Percentiles rank a stretch among this genome's conserved stretches.
Conservation (phyloP, 2,329 filamentous ascomycete genomes). For the Trichoderma atrobrunneum region DNA sequence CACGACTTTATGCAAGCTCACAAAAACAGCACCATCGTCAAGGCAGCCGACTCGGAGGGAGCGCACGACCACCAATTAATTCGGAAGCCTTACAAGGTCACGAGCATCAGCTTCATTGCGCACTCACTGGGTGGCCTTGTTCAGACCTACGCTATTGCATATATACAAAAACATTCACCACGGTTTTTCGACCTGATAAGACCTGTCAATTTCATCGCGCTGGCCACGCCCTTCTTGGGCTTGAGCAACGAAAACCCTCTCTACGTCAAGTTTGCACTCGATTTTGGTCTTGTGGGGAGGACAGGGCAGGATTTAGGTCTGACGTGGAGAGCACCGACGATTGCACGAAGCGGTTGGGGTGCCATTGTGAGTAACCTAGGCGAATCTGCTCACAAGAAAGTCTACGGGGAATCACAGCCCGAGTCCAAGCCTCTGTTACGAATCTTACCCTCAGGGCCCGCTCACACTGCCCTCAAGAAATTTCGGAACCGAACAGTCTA, state of each 20-base stretch:
- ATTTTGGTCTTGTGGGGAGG: conserved; percentile 93
- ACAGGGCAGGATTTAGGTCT: conserved; percentile 93
- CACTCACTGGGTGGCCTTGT: conserved; percentile 88
- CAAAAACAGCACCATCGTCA: conserved; percentile 57
- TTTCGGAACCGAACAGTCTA: conserved; percentile 92
- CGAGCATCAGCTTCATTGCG: conserved; percentile 91
- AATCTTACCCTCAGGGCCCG: conserved; percentile 87
- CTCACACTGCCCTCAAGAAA: conserved; percentile 79
- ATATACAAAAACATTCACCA: conserved; percentile 94
- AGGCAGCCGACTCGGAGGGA: conserved; percentile 55
- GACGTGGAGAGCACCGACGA: conserved; percentile 86
- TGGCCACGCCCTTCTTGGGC: conserved; percentile 85
- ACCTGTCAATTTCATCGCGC: conserved; percentile 84
- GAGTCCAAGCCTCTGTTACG: conserved; percentile 85
- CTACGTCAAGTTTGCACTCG: conserved; percentile 94
- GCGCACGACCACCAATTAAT: conserved; percentile 25
- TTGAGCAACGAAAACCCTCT: conserved; percentile 96
- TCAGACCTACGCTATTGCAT: conserved; percentile 92
- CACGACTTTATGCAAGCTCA: conserved; percentile 52
- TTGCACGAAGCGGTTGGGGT: conserved; percentile 83
- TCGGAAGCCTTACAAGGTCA: conserved; percentile 72
- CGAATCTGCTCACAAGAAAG: conserved; percentile 60
- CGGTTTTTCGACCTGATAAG: conserved; percentile 82
- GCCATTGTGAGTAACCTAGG: conserved; percentile 81
- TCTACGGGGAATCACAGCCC: conserved; percentile 62